A percentile compares a stretch with the other conserved stretches of the same genome.
Conservation (phyloP, 2,329 filamentous ascomycete genomes). For the Xylariales sp. region DNA sequence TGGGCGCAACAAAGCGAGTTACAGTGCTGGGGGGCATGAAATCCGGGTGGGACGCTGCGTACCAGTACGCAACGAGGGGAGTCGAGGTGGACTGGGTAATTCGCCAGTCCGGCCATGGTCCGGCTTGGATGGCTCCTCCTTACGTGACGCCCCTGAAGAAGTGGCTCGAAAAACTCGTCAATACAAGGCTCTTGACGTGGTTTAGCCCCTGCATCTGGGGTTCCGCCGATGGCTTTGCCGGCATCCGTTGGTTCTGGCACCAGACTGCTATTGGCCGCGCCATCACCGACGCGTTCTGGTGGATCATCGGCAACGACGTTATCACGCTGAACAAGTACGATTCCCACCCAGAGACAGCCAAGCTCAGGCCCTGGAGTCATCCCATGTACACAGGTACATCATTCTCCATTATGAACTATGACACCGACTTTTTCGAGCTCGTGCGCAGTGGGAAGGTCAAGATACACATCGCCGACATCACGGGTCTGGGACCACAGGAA, state of each 20-base stretch:
- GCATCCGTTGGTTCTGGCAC: constrained; percentile 52
- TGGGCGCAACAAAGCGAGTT: constrained; percentile 32
- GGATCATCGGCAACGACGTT: constrained; percentile 51
- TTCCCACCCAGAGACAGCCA: constrained; percentile 44
- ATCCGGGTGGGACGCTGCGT: constrained; percentile 59
- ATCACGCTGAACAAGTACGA: constrained; percentile 49
- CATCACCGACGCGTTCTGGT: constrained; percentile 55
- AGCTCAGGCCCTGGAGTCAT: constrained; percentile 48
- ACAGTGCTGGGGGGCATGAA: constrained; percentile 59
- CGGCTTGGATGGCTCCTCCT: constrained; percentile 46
- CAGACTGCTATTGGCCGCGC: constrained; percentile 50
- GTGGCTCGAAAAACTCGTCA: constrained; percentile 45
- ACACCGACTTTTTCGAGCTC: constrained; percentile 50
- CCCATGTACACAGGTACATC: constrained; percentile 50
- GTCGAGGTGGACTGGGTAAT: constrained; percentile 55
- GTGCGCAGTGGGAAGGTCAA: constrained; percentile 48
- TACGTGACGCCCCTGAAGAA: constrained; percentile 46
- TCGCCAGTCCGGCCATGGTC: constrained; percentile 51
- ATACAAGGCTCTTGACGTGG: constrained; percentile 65
- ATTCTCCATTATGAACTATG: constrained; percentile 58
- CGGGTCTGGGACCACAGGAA: constrained; percentile 33
- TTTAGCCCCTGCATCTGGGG: constrained; percentile 74
- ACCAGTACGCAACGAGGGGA: constrained; percentile 49
- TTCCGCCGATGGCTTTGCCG: constrained; percentile 53
- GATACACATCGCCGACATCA: constrained; percentile 52